phyloP scores from a whole-genome alignment of 148 eudicot genomes.

The Vaccinium macrocarpon region DNA sequence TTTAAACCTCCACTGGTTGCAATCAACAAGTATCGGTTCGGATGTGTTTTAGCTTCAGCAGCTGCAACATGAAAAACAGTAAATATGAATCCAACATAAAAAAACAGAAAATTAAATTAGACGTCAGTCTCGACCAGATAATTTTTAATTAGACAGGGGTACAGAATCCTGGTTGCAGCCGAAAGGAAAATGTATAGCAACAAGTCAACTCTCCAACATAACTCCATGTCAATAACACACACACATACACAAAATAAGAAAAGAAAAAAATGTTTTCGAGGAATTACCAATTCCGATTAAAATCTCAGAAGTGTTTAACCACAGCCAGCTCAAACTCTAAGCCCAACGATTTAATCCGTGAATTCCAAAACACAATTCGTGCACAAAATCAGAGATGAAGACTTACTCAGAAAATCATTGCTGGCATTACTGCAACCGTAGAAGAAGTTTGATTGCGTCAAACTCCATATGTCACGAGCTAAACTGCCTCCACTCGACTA shows the following conservation, averaged over 20 bases:
- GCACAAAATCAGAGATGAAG: neutral
- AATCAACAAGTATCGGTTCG: slow-evolving; percentile 62
- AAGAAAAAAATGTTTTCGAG: neutral
- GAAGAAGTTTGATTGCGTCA: slow-evolving; percentile 51
- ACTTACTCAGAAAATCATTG: slow-evolving; percentile 40
- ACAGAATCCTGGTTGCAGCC: neutral
- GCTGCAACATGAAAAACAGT: slow-evolving; percentile 32
- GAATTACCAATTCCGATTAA: neutral
- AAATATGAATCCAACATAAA: slow-evolving; percentile 5
- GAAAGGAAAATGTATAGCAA: neutral
- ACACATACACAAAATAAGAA: neutral
- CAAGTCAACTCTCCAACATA: slow-evolving; percentile 6
- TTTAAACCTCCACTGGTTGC: slow-evolving; percentile 93
- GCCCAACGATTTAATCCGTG: neutral
- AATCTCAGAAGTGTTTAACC: neutral
- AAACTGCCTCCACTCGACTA: slow-evolving; percentile 35
- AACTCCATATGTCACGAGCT: slow-evolving; percentile 56
- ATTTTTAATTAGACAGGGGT: neutral
- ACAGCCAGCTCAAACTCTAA: slow-evolving; percentile 10
- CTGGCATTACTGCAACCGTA: slow-evolving; percentile 71
- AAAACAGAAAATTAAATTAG: neutral
- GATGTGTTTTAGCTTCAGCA: slow-evolving; percentile 55
- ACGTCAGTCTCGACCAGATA: neutral
- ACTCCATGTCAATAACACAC: neutral
- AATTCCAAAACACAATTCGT: neutral